A percentile compares a stretch with the other conserved stretches of the same genome.
These are phyloP conservation scores for Anastatica hierochuntica DNA, from an alignment of 345 rosid species.

Conservation along the genomic window DNA sequence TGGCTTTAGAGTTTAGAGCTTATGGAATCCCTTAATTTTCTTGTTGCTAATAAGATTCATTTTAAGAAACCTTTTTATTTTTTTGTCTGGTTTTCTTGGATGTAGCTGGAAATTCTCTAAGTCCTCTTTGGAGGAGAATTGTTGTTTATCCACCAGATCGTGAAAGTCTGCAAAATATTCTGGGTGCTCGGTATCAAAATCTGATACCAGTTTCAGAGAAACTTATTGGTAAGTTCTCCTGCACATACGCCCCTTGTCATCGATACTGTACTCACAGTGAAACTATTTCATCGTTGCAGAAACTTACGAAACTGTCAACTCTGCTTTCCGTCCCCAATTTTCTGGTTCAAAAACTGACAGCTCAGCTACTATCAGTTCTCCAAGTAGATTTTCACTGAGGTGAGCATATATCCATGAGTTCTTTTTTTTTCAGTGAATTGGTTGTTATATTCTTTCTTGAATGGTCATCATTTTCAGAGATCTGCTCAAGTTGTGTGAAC, in stretches of 20 bases:
- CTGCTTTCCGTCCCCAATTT: constrained; percentile 25
- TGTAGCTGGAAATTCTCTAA: constrained; percentile 56
- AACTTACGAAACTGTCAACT: constrained; percentile 48
- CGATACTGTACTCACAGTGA: constrained; percentile 7
- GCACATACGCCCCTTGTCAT: constrained; percentile 4
- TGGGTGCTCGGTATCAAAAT: constrained; percentile 56
- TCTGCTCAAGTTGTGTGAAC: constrained; percentile 89
- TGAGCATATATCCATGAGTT: constrained; percentile 18
- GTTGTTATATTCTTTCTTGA: constrained; percentile 19
- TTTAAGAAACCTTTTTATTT: not conserved
- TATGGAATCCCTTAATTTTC: not conserved
- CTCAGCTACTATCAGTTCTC: constrained; percentile 28
- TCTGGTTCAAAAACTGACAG: constrained; percentile 29
- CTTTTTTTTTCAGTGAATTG: not conserved
- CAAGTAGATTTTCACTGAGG: constrained; percentile 67
- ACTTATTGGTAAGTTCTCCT: constrained; percentile 52
- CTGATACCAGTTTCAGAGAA: constrained; percentile 49
- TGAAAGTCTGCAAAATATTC: constrained; percentile 51
- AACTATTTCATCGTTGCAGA: constrained; percentile 39
- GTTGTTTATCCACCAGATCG: constrained; percentile 56
- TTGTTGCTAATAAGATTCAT: not conserved
- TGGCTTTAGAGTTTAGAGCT: not conserved
- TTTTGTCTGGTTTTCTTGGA: constrained; percentile 1
- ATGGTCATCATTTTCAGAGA: constrained; percentile 48
- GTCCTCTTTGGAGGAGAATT: constrained; percentile 77